These are phyloP conservation scores for Afroboletus lepidellus DNA, from an alignment of 1,284 basidiomycete genomes.

Conservation along the genomic window DNA sequence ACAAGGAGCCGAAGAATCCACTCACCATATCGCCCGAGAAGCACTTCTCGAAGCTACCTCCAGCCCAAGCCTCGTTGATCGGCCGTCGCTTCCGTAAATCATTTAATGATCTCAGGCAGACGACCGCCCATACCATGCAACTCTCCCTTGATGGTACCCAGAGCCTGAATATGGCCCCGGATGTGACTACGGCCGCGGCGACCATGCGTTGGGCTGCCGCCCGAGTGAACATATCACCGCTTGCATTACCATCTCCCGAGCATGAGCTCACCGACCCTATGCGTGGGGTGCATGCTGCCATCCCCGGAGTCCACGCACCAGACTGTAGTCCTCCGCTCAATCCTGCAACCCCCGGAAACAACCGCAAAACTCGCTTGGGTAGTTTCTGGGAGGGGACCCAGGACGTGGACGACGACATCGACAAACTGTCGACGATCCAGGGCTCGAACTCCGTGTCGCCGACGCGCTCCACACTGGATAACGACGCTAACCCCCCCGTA, in stretches of 20 bases:
- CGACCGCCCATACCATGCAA: conserved; percentile 28
- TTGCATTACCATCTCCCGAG: conserved; percentile 83
- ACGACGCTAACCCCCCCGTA: conserved; percentile 2
- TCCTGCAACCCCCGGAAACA: conserved; percentile 46
- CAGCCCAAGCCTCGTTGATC: conserved; percentile 26
- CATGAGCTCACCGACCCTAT: conserved; percentile 85
- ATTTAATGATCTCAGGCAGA: conserved; percentile 47
- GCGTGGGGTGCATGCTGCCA: conserved; percentile 63
- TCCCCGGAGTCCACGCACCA: conserved; percentile 59
- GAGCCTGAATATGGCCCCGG: conserved; percentile 40
- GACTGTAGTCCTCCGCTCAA: conserved; percentile 32
- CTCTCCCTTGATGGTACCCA: conserved; percentile 29
- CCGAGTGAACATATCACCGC: conserved; percentile 70
- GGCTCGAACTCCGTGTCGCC: conserved; percentile 30
- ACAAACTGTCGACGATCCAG: conserved; percentile 26
- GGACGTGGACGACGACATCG: conserved; percentile 42
- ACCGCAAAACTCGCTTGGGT: conserved; percentile 54
- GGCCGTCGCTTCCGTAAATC: conserved; percentile 54
- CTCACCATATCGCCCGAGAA: conserved; percentile 32
- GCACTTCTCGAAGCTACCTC: conserved; percentile 28
- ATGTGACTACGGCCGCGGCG: conserved; percentile 70
- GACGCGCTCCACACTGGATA: conserved; percentile 7
- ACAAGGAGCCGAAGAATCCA: conserved; percentile 25
- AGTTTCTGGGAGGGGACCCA: conserved; percentile 72
- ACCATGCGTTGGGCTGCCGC: conserved; percentile 82